Evolutionary conservation across 192 early-diverging fungal genomes (phyloP).

Genomic region (Backusella tuberculispora): DNA sequence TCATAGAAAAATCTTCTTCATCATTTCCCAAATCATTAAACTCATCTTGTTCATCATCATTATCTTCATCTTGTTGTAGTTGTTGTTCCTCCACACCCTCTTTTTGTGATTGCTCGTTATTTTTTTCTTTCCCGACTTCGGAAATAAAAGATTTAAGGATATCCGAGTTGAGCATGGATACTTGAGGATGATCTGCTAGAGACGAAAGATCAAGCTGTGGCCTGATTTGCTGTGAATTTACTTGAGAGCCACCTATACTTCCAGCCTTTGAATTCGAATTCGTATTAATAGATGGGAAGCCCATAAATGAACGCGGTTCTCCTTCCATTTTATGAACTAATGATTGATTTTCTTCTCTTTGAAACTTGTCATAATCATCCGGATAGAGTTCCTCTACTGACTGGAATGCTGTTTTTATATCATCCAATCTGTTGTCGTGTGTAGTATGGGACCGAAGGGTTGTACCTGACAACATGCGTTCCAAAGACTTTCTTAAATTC

Average conservation of each 20-base stretch:
- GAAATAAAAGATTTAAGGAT: background rate
- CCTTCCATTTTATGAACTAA: background rate
- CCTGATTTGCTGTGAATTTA: background rate
- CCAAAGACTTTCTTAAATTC: conserved; percentile 14
- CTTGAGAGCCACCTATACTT: background rate
- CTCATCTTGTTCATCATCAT: conserved; percentile 1
- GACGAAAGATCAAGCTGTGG: background rate
- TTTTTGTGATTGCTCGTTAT: background rate
- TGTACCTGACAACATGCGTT: background rate
- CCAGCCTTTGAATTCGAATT: background rate
- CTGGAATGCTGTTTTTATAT: conserved; percentile 51
- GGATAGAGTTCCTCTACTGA: conserved; percentile 45
- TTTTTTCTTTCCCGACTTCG: background rate
- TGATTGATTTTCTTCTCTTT: background rate
- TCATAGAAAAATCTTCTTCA: background rate
- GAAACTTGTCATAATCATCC: background rate
- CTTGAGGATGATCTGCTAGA: background rate
- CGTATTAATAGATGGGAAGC: background rate
- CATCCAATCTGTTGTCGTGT: background rate
- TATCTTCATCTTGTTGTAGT: background rate
- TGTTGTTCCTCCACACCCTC: background rate
- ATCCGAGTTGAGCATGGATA: background rate
- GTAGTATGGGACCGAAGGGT: background rate
- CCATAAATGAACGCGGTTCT: background rate
- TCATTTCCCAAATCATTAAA: conserved; percentile 3